These are phyloP conservation scores for Nymphaea colorata DNA, from an alignment of 164 flowering plant species.

Conservation along the genomic window DNA sequence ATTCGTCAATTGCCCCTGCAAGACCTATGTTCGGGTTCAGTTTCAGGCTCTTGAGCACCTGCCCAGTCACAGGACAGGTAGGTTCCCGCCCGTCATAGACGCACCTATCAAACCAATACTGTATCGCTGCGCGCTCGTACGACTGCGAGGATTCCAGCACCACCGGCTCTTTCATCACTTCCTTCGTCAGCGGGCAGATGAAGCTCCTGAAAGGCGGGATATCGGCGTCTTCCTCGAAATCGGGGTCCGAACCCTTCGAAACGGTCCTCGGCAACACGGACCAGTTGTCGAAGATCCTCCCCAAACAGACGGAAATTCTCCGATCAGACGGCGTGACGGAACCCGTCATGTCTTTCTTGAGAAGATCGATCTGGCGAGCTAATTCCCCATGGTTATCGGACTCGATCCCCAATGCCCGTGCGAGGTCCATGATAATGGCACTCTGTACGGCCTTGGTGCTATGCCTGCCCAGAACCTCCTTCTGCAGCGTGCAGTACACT, in stretches of 20 bases:
- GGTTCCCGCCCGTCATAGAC: conserved; percentile 48
- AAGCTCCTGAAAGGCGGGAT: conserved; percentile 44
- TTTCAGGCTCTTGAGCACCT: conserved; percentile 34
- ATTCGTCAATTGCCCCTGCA: conserved; percentile 54
- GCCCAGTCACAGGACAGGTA: conserved; percentile 57
- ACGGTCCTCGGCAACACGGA: conserved; percentile 15
- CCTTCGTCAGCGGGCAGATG: conserved; percentile 54
- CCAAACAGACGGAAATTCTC: conserved; percentile 27
- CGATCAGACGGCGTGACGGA: conserved; percentile 26
- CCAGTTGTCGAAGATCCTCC: conserved; percentile 29
- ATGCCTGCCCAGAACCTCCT: conserved; percentile 28
- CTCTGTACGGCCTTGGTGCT: conserved; percentile 46
- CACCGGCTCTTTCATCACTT: conserved; percentile 57
- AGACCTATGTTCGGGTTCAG: conserved; percentile 46
- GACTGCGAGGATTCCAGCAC: conserved; percentile 43
- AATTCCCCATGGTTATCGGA: conserved; percentile 22
- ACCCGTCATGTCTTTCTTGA: conserved; percentile 22
- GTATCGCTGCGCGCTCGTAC: conserved; percentile 43
- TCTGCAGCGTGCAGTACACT: conserved; percentile 26
- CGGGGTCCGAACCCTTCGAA: conserved; percentile 12
- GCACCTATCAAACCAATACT: conserved; percentile 47
- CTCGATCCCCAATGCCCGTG: conserved; percentile 36
- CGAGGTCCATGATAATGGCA: conserved; percentile 52
- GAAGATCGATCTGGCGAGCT: conserved; percentile 31
- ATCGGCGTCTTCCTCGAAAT: conserved; percentile 32